These are phyloP conservation scores for Ailanthus altissimus DNA, from an alignment of 345 rosid species.

Conservation along the genomic window DNA sequence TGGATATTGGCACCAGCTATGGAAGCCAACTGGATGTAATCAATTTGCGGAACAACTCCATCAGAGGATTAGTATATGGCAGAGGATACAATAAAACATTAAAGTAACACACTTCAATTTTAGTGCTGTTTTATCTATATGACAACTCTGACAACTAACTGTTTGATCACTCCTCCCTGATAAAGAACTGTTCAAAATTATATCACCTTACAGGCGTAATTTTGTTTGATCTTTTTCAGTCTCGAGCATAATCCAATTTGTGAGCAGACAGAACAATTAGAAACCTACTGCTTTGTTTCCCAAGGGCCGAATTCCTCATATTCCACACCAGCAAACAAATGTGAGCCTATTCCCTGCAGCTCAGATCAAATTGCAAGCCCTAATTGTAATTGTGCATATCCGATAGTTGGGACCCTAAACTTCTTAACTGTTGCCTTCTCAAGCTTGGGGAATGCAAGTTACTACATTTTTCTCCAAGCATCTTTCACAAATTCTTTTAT, in stretches of 20 bases:
- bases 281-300: constrained; percentile 38
- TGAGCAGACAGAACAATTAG: constrained; percentile 35
- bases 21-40: constrained; percentile 48
- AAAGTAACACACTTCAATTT: constrained; percentile 32
- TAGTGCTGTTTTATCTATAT: background rate
- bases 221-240: constrained; percentile 41
- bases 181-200: background rate
- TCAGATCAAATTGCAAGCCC: constrained; percentile 48
- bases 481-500: constrained; percentile 26
- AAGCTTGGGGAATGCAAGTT: constrained; percentile 35
- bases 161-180: too few species aligned
- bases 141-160: background rate
- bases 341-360: constrained; percentile 38
- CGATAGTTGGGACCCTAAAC: constrained; percentile 53
- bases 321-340: constrained; percentile 44
- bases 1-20: constrained; percentile 52
- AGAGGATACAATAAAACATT: constrained; percentile 23
- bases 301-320: constrained; percentile 25
- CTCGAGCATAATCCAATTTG: constrained; percentile 67
- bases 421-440: constrained; percentile 77
- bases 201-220: background rate
- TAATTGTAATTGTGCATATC: constrained; percentile 57
- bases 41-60: constrained; percentile 55
- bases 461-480: constrained; percentile 35
- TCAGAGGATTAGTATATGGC: constrained; percentile 26